Evolutionary conservation across 2,329 filamentous ascomycete species (phyloP).

Genomic region (Leptodontidium sp.): DNA sequence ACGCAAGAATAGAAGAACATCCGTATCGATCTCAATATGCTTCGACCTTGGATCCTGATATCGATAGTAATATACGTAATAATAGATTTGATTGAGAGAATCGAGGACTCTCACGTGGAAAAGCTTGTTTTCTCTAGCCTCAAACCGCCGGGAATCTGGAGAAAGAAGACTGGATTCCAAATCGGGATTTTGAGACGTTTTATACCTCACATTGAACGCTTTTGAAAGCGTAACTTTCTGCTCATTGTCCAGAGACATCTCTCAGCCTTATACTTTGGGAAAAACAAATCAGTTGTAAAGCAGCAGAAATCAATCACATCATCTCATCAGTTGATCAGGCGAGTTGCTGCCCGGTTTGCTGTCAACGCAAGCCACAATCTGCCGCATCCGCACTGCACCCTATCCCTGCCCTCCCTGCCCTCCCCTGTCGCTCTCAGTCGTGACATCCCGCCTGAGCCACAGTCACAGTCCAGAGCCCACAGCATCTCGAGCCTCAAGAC

Average conservation of each 20-base stretch:
- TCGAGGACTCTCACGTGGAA: conserved; percentile 4
- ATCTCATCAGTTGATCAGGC: conserved; percentile 4
- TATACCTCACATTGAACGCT: conserved; percentile 1
- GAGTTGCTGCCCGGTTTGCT: conserved; percentile 9
- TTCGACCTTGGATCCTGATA: conserved; percentile 7
- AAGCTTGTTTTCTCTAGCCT: conserved; percentile 15
- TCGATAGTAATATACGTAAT: background rate
- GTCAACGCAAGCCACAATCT: conserved; percentile 15
- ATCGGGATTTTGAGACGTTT: background rate
- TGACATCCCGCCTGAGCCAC: conserved; percentile 16
- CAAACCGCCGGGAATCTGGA: background rate
- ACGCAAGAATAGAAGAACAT: background rate
- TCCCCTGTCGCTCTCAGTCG: background rate
- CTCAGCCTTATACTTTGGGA: too few relatives aligned
- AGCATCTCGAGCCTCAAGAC: background rate
- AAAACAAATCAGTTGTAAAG: background rate
- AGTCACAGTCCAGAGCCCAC: conserved; percentile 4
- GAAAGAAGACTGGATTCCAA: background rate
- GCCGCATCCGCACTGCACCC: background rate
- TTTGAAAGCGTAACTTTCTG: background rate
- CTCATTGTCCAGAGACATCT: background rate
- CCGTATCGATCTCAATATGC: too few relatives aligned
- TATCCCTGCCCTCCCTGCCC: background rate
- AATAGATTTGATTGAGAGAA: background rate
- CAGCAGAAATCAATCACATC: background rate